Percentiles rank a stretch among this genome's conserved stretches.
These are phyloP conservation scores for Gautieria morchelliformis DNA, from an alignment of 768 basidiomycete genomes.

Conservation along the genomic window DNA sequence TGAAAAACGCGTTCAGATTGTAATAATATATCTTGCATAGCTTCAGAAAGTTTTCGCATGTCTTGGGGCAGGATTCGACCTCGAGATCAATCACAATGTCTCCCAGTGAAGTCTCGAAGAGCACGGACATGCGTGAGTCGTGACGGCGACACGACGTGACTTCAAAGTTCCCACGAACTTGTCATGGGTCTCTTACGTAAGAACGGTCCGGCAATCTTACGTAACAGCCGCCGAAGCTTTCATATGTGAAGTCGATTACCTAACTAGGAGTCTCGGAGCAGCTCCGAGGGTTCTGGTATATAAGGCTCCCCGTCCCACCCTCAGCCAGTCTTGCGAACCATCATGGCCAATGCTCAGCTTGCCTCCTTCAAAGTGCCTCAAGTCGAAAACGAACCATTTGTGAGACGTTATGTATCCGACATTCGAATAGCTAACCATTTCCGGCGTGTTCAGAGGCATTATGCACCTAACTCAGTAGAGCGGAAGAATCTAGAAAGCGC, in stretches of 20 bases:
- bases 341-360: conserved; percentile 65
- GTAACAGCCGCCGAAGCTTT: no score
- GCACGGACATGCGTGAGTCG: neutral
- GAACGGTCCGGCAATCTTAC: no score
- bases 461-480: conserved; percentile 73
- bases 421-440: neutral
- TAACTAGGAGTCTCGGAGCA: no score
- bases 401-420: conserved; percentile 23
- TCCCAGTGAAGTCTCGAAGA: conserved; percentile 89
- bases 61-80: conserved; percentile 80
- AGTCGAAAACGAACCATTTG: conserved; percentile 92
- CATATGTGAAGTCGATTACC: no score
- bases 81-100: conserved; percentile 96
- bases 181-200: no score
- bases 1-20: conserved; percentile 96
- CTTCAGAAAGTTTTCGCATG: conserved; percentile 94
- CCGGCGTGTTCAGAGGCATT: conserved; percentile 44
- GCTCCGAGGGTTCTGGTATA: no score
- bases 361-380: conserved; percentile 79
- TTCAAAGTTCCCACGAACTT: no score
- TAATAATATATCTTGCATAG: conserved; percentile 97
- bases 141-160: no score
- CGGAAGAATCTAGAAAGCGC: conserved; percentile 64
- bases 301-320: no score
- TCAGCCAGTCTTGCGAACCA: conserved; percentile 2